Conservation (phyloP, 257 asterid species). For the Nicotiana undulata region DNA sequence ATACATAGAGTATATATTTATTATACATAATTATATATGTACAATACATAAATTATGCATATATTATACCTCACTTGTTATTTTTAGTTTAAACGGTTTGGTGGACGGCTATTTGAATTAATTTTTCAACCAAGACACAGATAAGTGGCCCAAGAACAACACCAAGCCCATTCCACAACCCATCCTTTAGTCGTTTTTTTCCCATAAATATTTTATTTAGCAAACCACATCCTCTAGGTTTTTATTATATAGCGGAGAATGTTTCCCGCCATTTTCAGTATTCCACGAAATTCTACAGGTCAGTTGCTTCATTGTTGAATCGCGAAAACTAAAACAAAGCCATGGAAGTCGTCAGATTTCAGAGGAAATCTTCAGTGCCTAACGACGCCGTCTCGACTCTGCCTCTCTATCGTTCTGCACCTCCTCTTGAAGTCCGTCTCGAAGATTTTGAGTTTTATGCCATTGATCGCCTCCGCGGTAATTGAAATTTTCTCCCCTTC, state of each 20-base stretch:
- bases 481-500: too few relatives aligned
- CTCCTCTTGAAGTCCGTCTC: constrained; percentile 78
- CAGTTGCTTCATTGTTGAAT: background rate
- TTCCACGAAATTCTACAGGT: background rate
- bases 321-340: background rate
- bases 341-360: constrained; percentile 62
- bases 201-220: background rate
- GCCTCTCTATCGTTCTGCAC: constrained; percentile 79
- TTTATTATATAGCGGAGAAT: constrained; percentile 16
- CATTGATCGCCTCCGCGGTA: constrained; percentile 82
- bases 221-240: background rate
- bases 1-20: too few relatives aligned
- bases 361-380: constrained; percentile 32
- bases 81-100: too few relatives aligned
- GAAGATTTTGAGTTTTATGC: constrained; percentile 94
- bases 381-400: constrained; percentile 29
- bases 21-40: too few relatives aligned
- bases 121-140: too few relatives aligned
- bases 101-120: too few relatives aligned
- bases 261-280: constrained; percentile 48
- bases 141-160: too few relatives aligned
- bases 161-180: background rate
- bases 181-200: background rate
- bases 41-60: too few relatives aligned
- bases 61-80: too few relatives aligned